Conservation (phyloP, 1,284 basidiomycete species). For the Cryptococcus deneoformans region DNA sequence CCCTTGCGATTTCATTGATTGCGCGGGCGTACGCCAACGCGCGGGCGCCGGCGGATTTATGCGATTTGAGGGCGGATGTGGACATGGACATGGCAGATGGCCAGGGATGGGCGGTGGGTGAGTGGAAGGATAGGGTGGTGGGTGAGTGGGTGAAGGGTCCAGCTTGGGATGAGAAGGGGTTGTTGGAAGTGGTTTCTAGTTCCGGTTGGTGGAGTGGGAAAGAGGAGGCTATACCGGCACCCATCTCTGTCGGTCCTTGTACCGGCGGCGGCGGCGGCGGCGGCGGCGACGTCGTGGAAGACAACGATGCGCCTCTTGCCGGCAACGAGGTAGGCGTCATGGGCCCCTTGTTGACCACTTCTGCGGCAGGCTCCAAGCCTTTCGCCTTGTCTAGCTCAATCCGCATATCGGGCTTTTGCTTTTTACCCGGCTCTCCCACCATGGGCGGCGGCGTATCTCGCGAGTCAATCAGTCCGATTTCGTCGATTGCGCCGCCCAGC, state of each 20-base stretch:
- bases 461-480: slow-evolving; percentile 41
- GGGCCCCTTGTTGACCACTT: slow-evolving; percentile 52
- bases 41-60: slow-evolving; percentile 69
- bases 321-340: slow-evolving; percentile 34
- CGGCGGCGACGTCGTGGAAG: not conserved
- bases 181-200: slow-evolving; percentile 28
- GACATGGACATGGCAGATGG: slow-evolving; percentile 71
- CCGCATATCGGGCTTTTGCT: slow-evolving; percentile 9
- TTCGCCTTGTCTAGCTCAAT: slow-evolving; percentile 1
- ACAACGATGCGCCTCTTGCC: slow-evolving; percentile 40
- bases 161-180: not conserved
- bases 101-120: slow-evolving; percentile 52
- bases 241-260: not conserved
- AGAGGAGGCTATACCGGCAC: slow-evolving; percentile 3
- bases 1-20: slow-evolving; percentile 73
- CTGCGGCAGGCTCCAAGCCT: slow-evolving; percentile 51
- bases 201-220: slow-evolving; percentile 15
- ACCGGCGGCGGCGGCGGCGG: not conserved
- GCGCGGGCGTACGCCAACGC: slow-evolving; percentile 70
- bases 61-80: slow-evolving; percentile 57
- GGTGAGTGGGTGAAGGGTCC: not conserved
- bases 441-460: slow-evolving; percentile 36
- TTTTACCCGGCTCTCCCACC: slow-evolving; percentile 23
- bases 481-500: slow-evolving; percentile 47
- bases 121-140: slow-evolving; percentile 18